Conservation (phyloP, 352 stramenopile species). For the Phytophthora vignae region DNA sequence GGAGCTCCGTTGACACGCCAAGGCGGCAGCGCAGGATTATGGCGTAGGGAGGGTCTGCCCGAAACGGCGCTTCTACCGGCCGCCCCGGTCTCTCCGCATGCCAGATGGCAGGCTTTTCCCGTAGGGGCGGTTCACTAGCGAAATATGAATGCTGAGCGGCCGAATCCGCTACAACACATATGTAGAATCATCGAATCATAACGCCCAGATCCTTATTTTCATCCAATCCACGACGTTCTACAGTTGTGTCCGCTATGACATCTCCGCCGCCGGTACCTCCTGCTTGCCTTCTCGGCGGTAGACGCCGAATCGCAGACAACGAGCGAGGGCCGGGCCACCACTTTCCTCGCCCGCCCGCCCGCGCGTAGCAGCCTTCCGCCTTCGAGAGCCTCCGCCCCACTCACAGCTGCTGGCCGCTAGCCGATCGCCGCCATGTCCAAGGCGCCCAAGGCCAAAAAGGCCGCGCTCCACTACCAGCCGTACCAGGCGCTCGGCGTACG, state of each 20-base stretch:
- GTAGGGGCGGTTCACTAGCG: constrained; percentile 4
- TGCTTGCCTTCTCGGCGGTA: constrained; percentile 18
- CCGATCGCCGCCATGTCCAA: constrained; percentile 67
- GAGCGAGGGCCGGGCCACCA: constrained; percentile 14
- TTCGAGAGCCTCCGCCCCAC: not conserved
- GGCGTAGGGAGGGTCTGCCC: not conserved
- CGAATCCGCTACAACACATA: constrained; percentile 11
- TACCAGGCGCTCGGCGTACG: constrained; percentile 67
- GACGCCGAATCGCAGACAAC: constrained; percentile 30
- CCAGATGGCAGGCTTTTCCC: constrained; percentile 1
- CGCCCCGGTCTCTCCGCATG: not conserved
- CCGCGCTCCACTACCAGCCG: constrained; percentile 80
- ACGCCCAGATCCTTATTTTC: too few species aligned
- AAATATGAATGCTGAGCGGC: not conserved
- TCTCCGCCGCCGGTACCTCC: constrained; percentile 2
- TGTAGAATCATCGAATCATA: not conserved
- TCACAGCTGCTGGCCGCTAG: not conserved
- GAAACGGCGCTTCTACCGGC: not conserved
- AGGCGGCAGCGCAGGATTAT: constrained; percentile 2
- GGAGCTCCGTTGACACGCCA: not conserved
- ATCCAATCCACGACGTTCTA: not conserved
- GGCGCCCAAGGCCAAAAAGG: constrained; percentile 79
- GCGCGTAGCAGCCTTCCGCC: constrained; percentile 2
- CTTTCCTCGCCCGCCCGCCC: constrained; percentile 4
- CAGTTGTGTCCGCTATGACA: constrained; percentile 11